Percentiles rank a stretch among this genome's conserved stretches.
phyloP scores from a whole-genome alignment of 371 early-diverging fungal species.

The Homolaphlyctis polyrhiza region DNA sequence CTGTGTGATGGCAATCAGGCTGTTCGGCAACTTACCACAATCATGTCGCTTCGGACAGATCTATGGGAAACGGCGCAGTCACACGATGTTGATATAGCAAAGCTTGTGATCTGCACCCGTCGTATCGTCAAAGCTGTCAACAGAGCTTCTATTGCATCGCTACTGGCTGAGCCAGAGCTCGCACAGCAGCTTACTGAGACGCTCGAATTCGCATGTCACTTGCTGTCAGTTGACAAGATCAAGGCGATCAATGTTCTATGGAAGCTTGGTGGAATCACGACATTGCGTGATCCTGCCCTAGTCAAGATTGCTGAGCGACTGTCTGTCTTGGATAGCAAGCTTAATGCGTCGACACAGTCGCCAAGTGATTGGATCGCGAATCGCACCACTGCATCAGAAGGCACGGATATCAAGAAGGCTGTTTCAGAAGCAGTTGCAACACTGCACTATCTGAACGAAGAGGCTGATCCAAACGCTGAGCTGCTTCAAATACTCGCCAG shows the following conservation, averaged over 20 bases:
- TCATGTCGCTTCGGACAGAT: no score
- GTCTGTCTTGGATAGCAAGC: conserved; percentile 12
- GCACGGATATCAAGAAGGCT: conserved; percentile 40
- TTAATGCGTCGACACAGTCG: neutral
- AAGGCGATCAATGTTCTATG: conserved; percentile 12
- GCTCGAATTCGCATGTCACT: neutral
- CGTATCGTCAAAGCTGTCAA: conserved; percentile 29
- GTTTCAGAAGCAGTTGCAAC: conserved; percentile 71
- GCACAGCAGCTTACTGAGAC: conserved; percentile 3
- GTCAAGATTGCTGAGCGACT: conserved; percentile 17
- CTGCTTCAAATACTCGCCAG: conserved; percentile 7
- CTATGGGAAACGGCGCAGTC: conserved; percentile 52
- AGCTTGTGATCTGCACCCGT: conserved; percentile 48
- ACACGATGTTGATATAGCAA: conserved; percentile 48
- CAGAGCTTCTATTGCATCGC: neutral
- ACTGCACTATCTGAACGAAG: conserved; percentile 64
- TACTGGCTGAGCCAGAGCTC: neutral
- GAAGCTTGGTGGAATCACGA: conserved; percentile 15
- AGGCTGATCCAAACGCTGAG: conserved; percentile 40
- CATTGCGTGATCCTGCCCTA: conserved; percentile 10
- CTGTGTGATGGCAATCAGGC: no score
- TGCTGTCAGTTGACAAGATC: neutral
- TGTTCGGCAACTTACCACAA: no score
- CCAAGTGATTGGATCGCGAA: neutral
- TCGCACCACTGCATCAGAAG: neutral